A percentile compares a stretch with the other conserved stretches of the same genome.
Conservation (phyloP, 2,329 filamentous ascomycete genomes). For the Fusarium falciforme region DNA sequence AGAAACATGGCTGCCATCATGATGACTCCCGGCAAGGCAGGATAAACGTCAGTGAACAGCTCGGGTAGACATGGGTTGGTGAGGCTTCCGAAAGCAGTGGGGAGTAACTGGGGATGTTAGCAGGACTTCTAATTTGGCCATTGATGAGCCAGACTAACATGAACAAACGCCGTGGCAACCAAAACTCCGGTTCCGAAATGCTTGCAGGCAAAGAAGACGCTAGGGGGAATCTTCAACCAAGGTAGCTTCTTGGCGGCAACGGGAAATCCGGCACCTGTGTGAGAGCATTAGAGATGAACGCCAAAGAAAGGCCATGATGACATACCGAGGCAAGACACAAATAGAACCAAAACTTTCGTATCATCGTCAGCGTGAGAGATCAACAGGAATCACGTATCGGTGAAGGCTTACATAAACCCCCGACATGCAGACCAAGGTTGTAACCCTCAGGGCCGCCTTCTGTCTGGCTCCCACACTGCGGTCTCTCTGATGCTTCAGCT, state of each 20-base stretch:
- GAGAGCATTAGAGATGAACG: not conserved
- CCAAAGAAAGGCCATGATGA: too few species aligned
- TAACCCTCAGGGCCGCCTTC: constrained; percentile 32
- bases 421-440: constrained; percentile 44
- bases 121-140: too few species aligned
- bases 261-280: constrained; percentile 61
- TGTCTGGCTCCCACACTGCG: constrained; percentile 42
- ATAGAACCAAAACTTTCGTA: constrained; percentile 43
- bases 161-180: constrained; percentile 79
- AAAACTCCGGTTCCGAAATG: constrained; percentile 78
- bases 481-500: constrained; percentile 29
- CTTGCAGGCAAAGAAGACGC: constrained; percentile 71
- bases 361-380: not conserved
- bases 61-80: constrained; percentile 67
- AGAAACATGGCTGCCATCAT: constrained; percentile 72
- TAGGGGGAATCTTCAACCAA: constrained; percentile 68
- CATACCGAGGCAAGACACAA: constrained; percentile 43
- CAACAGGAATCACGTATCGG: not conserved
- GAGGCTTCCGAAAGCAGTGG: constrained; percentile 67
- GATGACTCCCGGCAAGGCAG: constrained; percentile 71
- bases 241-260: constrained; percentile 66
- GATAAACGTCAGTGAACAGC: constrained; percentile 69
- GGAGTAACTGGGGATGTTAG: constrained; percentile 56
- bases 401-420: constrained; percentile 44
- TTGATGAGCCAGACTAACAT: too few species aligned